Conservation (phyloP, 176 grass and related monocot genomes). For the Chloris gayana region DNA sequence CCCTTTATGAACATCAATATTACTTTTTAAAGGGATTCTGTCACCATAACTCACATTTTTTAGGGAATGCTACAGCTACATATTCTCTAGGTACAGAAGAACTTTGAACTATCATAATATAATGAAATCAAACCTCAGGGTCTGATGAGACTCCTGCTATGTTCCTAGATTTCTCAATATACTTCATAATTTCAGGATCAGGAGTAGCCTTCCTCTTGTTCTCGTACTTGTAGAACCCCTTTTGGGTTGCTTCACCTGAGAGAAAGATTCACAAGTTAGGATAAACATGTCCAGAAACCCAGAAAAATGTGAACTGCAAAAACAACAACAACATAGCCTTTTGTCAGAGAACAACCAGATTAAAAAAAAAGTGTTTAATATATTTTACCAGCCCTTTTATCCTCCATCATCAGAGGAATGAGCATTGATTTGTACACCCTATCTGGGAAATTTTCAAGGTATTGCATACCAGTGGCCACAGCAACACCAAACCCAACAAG, state of each 20-base stretch:
- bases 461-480: slow-evolving; percentile 80
- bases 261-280: slow-evolving; percentile 7
- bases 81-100: slow-evolving; percentile 19
- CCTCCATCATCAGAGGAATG: slow-evolving; percentile 83
- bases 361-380: slow-evolving; percentile 1
- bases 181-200: slow-evolving; percentile 75
- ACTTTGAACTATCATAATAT: slow-evolving; percentile 1
- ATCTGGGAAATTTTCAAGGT: slow-evolving; percentile 81
- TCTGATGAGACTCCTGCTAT: slow-evolving; percentile 72
- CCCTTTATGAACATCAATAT: not conserved
- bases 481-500: slow-evolving; percentile 90
- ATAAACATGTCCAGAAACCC: not conserved
- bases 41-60: slow-evolving; percentile 4
- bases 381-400: slow-evolving; percentile 73
- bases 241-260: slow-evolving; percentile 72
- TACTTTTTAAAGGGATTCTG: not conserved
- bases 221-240: slow-evolving; percentile 98
- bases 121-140: slow-evolving; percentile 62
- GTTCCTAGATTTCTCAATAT: slow-evolving; percentile 79
- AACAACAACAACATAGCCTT: too few relatives aligned
- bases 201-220: slow-evolving; percentile 82
- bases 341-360: slow-evolving; percentile 29
- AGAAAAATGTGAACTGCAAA: slow-evolving; percentile 4
- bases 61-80: not conserved
- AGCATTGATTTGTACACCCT: slow-evolving; percentile 92